Conservation (phyloP, 441 rosid species). For the Pelargonium australe region DNA sequence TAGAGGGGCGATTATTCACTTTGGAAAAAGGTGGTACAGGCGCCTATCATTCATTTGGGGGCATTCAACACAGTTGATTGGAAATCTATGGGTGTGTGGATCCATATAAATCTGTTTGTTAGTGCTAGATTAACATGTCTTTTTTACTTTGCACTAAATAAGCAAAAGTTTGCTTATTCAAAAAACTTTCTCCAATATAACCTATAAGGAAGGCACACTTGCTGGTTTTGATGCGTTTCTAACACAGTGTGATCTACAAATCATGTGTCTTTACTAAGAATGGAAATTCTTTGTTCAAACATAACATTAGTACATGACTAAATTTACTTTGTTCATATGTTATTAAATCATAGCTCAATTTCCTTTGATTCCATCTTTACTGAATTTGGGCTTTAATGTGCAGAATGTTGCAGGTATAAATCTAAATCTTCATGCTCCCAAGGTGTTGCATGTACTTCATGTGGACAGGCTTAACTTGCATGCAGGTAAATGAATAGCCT, state of each 20-base stretch:
- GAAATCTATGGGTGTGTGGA: slow-evolving; percentile 72
- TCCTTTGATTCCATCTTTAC: slow-evolving; percentile 5
- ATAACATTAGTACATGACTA: not conserved
- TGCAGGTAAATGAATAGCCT: slow-evolving; percentile 52
- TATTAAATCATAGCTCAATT: not conserved
- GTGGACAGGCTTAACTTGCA: slow-evolving; percentile 63
- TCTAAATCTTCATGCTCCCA: slow-evolving; percentile 69
- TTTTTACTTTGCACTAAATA: not conserved
- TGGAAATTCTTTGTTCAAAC: not conserved
- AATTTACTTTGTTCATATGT: not conserved
- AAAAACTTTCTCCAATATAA: not conserved
- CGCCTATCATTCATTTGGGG: slow-evolving; percentile 68
- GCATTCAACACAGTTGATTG: slow-evolving; percentile 38
- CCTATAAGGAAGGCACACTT: not conserved
- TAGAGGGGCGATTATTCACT: slow-evolving; percentile 56
- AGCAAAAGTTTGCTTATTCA: not conserved
- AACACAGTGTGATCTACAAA: not conserved
- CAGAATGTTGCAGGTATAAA: slow-evolving; percentile 74
- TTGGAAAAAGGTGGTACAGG: slow-evolving; percentile 63
- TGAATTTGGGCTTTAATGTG: slow-evolving; percentile 35
- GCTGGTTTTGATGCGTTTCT: not conserved
- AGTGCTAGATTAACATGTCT: not conserved
- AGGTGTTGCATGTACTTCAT: slow-evolving; percentile 60
- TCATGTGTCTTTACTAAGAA: not conserved
- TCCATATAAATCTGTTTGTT: not conserved